Conservation (phyloP, 1,284 basidiomycete genomes). For the Xerocomus minutiporus region DNA sequence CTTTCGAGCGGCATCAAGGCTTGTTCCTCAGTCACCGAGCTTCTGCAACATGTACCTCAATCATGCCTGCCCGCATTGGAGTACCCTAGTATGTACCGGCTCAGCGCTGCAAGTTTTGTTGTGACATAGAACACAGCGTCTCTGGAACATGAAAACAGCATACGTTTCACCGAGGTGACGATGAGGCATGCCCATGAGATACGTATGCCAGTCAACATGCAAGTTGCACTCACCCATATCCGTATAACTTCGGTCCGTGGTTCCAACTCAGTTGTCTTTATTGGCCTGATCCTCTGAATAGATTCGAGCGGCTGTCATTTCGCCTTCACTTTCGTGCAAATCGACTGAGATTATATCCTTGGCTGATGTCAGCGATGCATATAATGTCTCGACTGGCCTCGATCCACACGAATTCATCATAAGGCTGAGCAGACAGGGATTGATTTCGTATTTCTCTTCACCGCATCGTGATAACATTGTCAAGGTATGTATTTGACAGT, state of each 20-base stretch:
- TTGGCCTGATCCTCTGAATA: conserved; percentile 27
- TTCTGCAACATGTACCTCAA: conserved; percentile 52
- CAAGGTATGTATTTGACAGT: conserved; percentile 45
- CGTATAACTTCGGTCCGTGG: conserved; percentile 60
- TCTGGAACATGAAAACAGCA: conserved; percentile 53
- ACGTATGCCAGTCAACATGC: conserved; percentile 59
- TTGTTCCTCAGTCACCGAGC: conserved; percentile 55
- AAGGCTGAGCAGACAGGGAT: conserved; percentile 62
- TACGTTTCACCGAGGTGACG: conserved; percentile 54
- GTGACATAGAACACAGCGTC: conserved; percentile 38
- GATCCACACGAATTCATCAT: conserved; percentile 81
- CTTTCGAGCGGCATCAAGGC: conserved; percentile 53
- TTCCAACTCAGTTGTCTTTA: neutral
- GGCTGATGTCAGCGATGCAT: conserved; percentile 79
- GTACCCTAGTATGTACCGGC: conserved; percentile 47
- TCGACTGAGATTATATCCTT: conserved; percentile 77
- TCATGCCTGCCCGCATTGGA: conserved; percentile 45
- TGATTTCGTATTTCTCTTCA: conserved; percentile 68
- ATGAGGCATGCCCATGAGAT: conserved; percentile 59
- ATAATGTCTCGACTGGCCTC: conserved; percentile 70
- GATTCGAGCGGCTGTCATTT: conserved; percentile 63
- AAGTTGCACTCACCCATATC: conserved; percentile 60
- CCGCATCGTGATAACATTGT: conserved; percentile 68
- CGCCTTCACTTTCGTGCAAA: conserved; percentile 60
- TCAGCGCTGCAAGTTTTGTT: conserved; percentile 1